Percentiles rank a stretch among this genome's conserved stretches.
These are phyloP conservation scores for Leccinum longicurvipes DNA, from an alignment of 768 basidiomycete species.

Conservation along the genomic window DNA sequence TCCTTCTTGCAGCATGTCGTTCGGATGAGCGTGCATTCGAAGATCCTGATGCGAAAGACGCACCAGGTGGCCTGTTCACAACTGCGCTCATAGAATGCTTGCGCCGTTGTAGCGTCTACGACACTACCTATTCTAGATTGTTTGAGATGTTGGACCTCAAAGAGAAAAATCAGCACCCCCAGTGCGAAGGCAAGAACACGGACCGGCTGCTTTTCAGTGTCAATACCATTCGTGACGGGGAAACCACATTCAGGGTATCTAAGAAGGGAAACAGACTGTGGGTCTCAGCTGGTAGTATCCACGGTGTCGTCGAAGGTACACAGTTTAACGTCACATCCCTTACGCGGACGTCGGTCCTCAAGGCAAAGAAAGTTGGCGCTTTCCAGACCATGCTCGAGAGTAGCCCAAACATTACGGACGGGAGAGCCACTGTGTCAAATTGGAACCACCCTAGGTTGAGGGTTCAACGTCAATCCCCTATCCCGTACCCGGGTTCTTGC, in stretches of 20 bases:
- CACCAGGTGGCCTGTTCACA: constrained; percentile 18
- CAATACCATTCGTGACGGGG: constrained; percentile 9
- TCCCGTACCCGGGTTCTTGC: neutral
- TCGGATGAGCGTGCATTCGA: constrained; percentile 13
- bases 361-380: constrained; percentile 10
- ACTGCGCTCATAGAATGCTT: constrained; percentile 15
- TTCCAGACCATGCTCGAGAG: constrained; percentile 16
- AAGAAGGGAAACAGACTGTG: neutral
- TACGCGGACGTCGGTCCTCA: constrained; percentile 4
- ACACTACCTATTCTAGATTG: constrained; percentile 14
- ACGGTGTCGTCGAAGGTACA: constrained; percentile 14
- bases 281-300: constrained; percentile 18
- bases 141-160: constrained; percentile 13
- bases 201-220: constrained; percentile 19
- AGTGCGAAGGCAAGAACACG: constrained; percentile 17
- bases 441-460: constrained; percentile 12
- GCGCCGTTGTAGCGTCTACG: constrained; percentile 3
- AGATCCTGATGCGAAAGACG: constrained; percentile 3
- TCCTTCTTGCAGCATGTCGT: constrained; percentile 22
- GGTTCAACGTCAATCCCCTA: constrained; percentile 7
- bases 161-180: constrained; percentile 10
- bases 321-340: constrained; percentile 9
- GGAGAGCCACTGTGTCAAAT: constrained; percentile 9
- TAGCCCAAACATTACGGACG: neutral
- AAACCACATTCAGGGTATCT: constrained; percentile 16